Conservation (phyloP, 2,329 filamentous ascomycete species). For the Fusarium sororula region DNA sequence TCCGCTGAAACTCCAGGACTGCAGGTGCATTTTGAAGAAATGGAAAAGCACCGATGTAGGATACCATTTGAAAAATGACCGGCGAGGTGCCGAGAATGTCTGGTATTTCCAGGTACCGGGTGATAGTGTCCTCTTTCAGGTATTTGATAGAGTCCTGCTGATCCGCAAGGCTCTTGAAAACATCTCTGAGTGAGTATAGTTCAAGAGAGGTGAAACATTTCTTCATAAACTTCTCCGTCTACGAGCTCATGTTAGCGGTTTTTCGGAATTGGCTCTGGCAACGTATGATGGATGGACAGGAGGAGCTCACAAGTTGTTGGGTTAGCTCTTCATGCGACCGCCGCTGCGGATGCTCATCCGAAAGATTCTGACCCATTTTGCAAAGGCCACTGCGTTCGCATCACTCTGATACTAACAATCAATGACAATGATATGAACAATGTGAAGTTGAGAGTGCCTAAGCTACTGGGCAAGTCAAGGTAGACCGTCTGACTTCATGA, state of each 20-base stretch:
- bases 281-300: conserved; percentile 1
- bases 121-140: conserved; percentile 74
- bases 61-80: conserved; percentile 76
- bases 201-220: conserved; percentile 78
- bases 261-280: neutral
- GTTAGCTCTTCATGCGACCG: conserved; percentile 62
- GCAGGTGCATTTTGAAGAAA: conserved; percentile 76
- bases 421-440: conserved; percentile 19
- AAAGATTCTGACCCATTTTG: conserved; percentile 63
- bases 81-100: conserved; percentile 73
- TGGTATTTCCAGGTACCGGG: conserved; percentile 77
- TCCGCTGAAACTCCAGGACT: conserved; percentile 73
- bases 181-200: conserved; percentile 76
- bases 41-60: conserved; percentile 77
- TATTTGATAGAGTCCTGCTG: conserved; percentile 68
- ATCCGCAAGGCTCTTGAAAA: conserved; percentile 76
- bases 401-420: conserved; percentile 20
- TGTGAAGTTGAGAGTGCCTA: conserved; percentile 17
- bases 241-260: conserved; percentile 6
- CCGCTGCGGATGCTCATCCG: conserved; percentile 54
- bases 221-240: conserved; percentile 72
- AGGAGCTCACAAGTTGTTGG: conserved; percentile 58
- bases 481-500: conserved; percentile 35
- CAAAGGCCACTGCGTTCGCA: conserved; percentile 33
- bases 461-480: neutral